Base-by-base conservation (phyloP, 208 protist species). In the Crithidia expoeki region DNA sequence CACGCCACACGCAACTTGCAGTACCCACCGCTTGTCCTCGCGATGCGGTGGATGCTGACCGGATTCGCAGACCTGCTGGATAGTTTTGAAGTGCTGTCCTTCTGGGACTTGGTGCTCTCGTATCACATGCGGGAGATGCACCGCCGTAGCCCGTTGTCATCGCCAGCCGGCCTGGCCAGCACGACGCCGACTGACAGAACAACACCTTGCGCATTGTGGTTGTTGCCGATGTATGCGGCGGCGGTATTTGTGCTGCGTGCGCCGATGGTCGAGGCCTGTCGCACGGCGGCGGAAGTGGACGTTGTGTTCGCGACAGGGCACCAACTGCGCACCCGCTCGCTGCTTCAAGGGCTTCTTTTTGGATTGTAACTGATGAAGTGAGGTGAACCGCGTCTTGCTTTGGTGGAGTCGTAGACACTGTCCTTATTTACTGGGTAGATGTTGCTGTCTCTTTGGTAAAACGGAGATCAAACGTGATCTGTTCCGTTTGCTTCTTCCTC, bases 91-190 rank as follows among this genome's bases (percentile, higher is more conserved):
- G 63, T 92, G 49, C 81, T 97, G 21, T 69, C 69, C 23, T 83
- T 95, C 25, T 97, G 90, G 90, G 92, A 97, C 67, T 46, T 93
- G 50, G 50, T 97, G 62, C 62, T 94, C 12, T 83, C 87, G 27
- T 93, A 87, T 68, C 89, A 97, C 63, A 58, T 91, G 36, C 73
- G 79, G 2, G 88, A 94, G 69, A 81, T 94, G 74, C 61, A 73
- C 56, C 67, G 67, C 3, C 81, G 76, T 61, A 85, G 74, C 57
- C 28, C 76, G 0, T 80, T 94, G 0, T 83, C 84, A 17, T 44
- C 42, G 11, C 49, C 72, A 5, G 61, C 81, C 16, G 84, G 81
- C 1, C 60, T 85, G 34, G 68, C 82, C 25, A 33, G 28, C 6
- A 60, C 68, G 23, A 23, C 30, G 16, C 50, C 46, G 50, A 27